Evolutionary conservation across 2,329 filamentous ascomycete genomes (phyloP).

Genomic region (Trichoderma simmonsii): DNA sequence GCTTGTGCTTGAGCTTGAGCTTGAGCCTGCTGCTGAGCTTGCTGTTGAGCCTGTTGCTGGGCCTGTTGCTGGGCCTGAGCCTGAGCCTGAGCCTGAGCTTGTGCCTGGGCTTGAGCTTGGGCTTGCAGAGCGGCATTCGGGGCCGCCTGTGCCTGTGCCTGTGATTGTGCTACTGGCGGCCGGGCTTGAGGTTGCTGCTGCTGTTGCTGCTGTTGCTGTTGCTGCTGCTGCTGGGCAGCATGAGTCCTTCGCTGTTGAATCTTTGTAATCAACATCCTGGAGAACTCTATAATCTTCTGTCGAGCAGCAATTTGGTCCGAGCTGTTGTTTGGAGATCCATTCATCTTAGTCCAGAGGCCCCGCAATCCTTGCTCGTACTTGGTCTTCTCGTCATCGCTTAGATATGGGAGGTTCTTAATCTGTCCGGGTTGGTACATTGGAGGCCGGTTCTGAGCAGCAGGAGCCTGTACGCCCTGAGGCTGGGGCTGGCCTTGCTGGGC

Average conservation of each 20-base stretch:
- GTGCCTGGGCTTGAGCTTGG: constrained; percentile 21
- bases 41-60: constrained; percentile 26
- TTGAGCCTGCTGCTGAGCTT: constrained; percentile 24
- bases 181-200: constrained; percentile 24
- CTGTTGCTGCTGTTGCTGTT: constrained; percentile 23
- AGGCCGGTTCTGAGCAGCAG: constrained; percentile 28
- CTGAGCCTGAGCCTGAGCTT: constrained; percentile 27
- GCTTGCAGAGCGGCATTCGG: neutral
- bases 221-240: constrained; percentile 33
- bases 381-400: constrained; percentile 53
- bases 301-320: constrained; percentile 49
- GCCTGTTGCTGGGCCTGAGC: constrained; percentile 25
- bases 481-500: constrained; percentile 26
- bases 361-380: constrained; percentile 59
- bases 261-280: constrained; percentile 53
- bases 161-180: constrained; percentile 18
- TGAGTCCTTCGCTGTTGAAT: constrained; percentile 42
- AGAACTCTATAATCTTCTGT: constrained; percentile 59
- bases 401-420: constrained; percentile 48
- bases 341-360: constrained; percentile 52
- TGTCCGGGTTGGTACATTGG: constrained; percentile 51
- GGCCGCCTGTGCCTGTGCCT: neutral
- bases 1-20: constrained; percentile 21
- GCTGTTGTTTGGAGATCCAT: constrained; percentile 46
- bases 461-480: constrained; percentile 26